These are phyloP conservation scores for Yarrowia sp. DNA, from an alignment of 805 yeast genomes.

Conservation along the genomic window DNA sequence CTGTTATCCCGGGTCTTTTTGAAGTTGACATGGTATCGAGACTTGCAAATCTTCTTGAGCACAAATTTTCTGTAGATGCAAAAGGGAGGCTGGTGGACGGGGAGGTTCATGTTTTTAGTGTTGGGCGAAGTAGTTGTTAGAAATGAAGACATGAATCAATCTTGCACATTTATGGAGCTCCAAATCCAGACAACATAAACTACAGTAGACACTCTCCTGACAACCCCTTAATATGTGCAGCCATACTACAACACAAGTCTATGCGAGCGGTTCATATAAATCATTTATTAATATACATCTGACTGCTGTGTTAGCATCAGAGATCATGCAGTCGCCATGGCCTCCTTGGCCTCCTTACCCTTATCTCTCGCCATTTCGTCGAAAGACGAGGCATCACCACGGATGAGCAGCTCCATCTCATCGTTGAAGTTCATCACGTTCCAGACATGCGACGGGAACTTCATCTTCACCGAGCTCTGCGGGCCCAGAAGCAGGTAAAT, in stretches of 20 bases:
- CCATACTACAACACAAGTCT: neutral
- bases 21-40: neutral
- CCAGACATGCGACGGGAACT: constrained; percentile 12
- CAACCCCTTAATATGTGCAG: neutral
- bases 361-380: neutral
- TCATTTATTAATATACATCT: neutral
- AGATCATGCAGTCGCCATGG: neutral
- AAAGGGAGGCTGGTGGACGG: neutral
- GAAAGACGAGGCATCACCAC: neutral
- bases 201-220: too few species aligned
- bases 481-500: constrained; percentile 13
- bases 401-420: constrained; percentile 12
- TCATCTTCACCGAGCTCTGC: constrained; percentile 17
- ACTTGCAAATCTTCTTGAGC: neutral
- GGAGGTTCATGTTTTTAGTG: neutral
- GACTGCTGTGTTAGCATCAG: neutral
- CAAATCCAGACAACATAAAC: too few species aligned
- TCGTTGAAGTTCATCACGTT: constrained; percentile 24
- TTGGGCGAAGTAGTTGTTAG: too few species aligned
- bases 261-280: neutral
- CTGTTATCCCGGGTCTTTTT: neutral
- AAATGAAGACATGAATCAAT: too few species aligned
- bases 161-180: too few species aligned
- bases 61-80: neutral
- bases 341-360: neutral